Evolutionary conservation across 2,329 filamentous ascomycete species (phyloP).

Genomic region (Botrytis byssoidea): DNA sequence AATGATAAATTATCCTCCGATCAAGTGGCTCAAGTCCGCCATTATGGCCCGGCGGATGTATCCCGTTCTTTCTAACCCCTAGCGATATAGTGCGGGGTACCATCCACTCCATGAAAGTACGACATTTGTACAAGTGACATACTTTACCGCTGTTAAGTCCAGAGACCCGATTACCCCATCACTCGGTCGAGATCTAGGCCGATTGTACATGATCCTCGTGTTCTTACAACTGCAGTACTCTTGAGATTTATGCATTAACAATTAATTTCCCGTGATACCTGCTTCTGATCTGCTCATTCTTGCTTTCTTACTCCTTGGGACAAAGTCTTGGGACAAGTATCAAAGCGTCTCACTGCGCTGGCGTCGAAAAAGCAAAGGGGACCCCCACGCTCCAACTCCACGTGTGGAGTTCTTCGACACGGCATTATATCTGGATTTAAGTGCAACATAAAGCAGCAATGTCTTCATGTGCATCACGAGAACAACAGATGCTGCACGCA

Average conservation of each 20-base stretch:
- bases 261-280: not conserved
- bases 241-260: not conserved
- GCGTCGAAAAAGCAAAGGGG: not conserved
- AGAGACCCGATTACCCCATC: constrained; percentile 5
- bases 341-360: constrained; percentile 4
- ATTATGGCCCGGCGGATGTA: not conserved
- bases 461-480: constrained; percentile 18
- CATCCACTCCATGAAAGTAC: not conserved
- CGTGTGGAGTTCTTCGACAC: not conserved
- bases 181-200: constrained; percentile 17
- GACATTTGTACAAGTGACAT: constrained; percentile 14
- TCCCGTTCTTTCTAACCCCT: not conserved
- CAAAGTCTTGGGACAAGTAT: not conserved
- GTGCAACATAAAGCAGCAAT: constrained; percentile 18
- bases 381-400: constrained; percentile 8
- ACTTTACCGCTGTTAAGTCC: not conserved
- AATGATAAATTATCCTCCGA: not conserved
- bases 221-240: not conserved
- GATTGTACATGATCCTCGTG: constrained; percentile 5
- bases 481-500: constrained; percentile 22
- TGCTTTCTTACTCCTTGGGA: not conserved
- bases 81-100: constrained; percentile 6
- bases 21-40: not conserved
- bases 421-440: not conserved
- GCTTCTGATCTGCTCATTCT: constrained; percentile 3